Base-by-base conservation (phyloP, 202 grass and related monocot species). In the Zizania palustris region DNA sequence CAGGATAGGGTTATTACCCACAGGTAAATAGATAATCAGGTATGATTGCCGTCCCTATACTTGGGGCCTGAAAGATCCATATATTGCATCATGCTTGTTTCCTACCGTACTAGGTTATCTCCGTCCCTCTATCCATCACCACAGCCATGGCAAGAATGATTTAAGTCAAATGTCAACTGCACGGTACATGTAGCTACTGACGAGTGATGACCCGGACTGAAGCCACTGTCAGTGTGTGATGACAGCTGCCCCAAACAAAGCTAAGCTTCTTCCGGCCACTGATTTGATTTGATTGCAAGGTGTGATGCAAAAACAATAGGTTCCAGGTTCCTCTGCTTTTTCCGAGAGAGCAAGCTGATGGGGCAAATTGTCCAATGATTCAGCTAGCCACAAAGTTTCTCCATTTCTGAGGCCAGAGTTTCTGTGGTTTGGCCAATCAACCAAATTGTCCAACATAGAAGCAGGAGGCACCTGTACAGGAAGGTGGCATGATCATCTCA, bases 211-310 rank as follows among this genome's bases (percentile, higher is more conserved):
- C 72, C 66, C 73, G 67, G 60, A 18, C 8, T 51, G 64, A 60
- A 72, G 62, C 66, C 55, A 57, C 55, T 28, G 43, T 28, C 28
- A 28, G 28, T 61, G 15, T 43, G 44, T 33, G 4, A 64, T 20
- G 40, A 86, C 66, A 11, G 46, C 46, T 48, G 7, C 65, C 69
- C 72, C 72, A 76, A 71, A 81, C 57, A 49, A 34, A 49, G 72
- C 33, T 28, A 28, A 28, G 28, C 28, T 28, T 15, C 45, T 8
- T 35, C 4, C 33, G 11, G 45, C 57, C 37, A 37, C 54, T 46
- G 63, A 36, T 33, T 15, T 67, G 46, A 71, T 43, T 15, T 49
- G 50, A 53, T 53, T 53, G 16, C 19, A 28, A 28, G 28, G 28
- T 28, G 28, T 45, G 46, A 3, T 1, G 5, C 6, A 21, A 38